Evolutionary conservation across 2,329 filamentous ascomycete genomes (phyloP), one percentile per base, ranked within the genome.

Genomic region (Hyphodiscus sp.): DNA sequence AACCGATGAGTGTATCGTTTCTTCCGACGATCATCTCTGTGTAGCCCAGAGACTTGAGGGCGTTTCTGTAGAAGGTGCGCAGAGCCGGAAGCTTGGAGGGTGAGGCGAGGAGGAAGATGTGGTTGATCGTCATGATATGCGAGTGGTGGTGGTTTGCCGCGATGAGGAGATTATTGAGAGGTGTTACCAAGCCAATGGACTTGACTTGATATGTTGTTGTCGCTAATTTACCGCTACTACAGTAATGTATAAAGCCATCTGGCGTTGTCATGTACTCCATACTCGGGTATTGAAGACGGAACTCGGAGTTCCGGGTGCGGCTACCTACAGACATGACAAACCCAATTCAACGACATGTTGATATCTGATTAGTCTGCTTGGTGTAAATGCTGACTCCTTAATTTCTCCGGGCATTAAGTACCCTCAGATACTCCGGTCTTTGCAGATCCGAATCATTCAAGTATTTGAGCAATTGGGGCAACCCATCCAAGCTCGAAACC

Each of bases 111-210:
- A 58, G 50, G 48, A 53, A 20, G 42, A 58, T 5, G 49, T 60
- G 58, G 43, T 60, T 57, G 38, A 61, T 58, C 29, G 56, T 62
- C 61, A 58, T 57, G 64, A 60, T 50, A 23, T 16, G n/a, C 30
- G 23, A 42, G 30, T 26, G 20, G 11, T 20, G n/a, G n/a, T n/a
- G n/a, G n/a, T 5, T 11, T 41, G 7, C 19, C 20, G 42, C 18
- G n/a, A 4, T 10, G 33, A 38, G 13, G 16, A 38, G 19, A 4
- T 26, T 3, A 26, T 26, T 26, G 23, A 26, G 23, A 26, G 8
- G 3, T 8, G 23, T 26, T 26, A 26, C 23, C n/a, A n/a, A n/a
- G n/a, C n/a, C n/a, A n/a, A n/a, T n/a, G n/a, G n/a, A n/a, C n/a
- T n/a, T n/a, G n/a, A n/a, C n/a, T n/a, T n/a, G n/a, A n/a, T n/a